Conservation (phyloP, 1,284 basidiomycete genomes). For the Pyrrhoderma noxium region DNA sequence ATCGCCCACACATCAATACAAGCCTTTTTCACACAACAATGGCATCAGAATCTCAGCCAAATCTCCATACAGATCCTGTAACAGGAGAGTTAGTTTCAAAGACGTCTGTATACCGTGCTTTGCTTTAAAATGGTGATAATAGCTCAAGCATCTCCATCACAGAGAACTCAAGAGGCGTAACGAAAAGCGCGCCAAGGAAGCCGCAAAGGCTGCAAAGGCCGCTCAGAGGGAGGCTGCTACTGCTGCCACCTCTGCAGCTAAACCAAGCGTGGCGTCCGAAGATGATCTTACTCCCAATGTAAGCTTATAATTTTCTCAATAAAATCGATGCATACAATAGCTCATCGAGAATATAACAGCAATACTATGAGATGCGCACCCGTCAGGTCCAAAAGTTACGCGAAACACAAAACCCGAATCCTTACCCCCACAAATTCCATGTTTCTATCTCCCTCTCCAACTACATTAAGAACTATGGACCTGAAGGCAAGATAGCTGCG, state of each 20-base stretch:
- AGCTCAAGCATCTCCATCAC: constrained; percentile 23
- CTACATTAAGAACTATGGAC: constrained; percentile 75
- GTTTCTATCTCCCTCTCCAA: constrained; percentile 73
- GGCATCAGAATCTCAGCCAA: constrained; percentile 43
- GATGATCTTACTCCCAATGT: constrained; percentile 82
- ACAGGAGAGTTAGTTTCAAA: constrained; percentile 96
- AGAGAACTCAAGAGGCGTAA: constrained; percentile 90
- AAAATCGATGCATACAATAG: not conserved
- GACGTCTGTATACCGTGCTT: constrained; percentile 48
- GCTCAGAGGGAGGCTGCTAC: constrained; percentile 38
- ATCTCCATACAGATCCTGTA: constrained; percentile 74
- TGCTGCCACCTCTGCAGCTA: constrained; percentile 28
- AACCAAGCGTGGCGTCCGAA: constrained; percentile 43
- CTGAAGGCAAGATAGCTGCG: constrained; percentile 59
- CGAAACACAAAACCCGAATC: constrained; percentile 81
- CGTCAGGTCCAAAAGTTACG: constrained; percentile 85
- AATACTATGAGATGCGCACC: constrained; percentile 94
- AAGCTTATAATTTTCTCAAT: constrained; percentile 26
- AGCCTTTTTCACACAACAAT: constrained; percentile 28
- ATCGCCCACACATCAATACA: not conserved
- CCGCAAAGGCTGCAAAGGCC: constrained; percentile 76
- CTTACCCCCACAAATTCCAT: constrained; percentile 99
- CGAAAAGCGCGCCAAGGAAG: constrained; percentile 82
- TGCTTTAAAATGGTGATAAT: not conserved
- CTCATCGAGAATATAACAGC: constrained; percentile 39